These are phyloP conservation scores for Scalesia atractyloides DNA, from an alignment of 129 eudicot genomes.

Conservation along the genomic window DNA sequence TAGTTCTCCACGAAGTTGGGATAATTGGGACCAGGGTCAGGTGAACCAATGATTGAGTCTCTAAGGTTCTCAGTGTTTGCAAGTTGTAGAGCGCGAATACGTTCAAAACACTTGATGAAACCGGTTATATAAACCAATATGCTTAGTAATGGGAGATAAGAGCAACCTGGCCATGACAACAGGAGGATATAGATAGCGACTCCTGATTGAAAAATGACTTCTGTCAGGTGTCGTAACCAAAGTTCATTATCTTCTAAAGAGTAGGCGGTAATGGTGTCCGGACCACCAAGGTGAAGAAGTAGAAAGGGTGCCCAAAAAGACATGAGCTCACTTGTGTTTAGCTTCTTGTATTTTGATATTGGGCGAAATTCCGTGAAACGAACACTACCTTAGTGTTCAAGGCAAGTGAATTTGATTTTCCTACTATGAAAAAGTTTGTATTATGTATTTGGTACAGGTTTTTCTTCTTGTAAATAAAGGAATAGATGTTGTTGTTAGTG, in stretches of 20 bases:
- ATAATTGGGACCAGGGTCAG: slow-evolving; percentile 56
- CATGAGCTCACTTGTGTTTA: slow-evolving; percentile 31
- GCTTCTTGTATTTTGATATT: not conserved
- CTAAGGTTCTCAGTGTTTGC: slow-evolving; percentile 42
- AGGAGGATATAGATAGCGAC: slow-evolving; percentile 37
- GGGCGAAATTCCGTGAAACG: no score
- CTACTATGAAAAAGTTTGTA: no score
- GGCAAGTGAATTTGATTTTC: no score
- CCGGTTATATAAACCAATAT: slow-evolving; percentile 32
- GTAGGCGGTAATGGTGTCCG: slow-evolving; percentile 48
- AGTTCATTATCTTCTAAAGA: slow-evolving; percentile 51
- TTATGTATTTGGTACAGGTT: no score
- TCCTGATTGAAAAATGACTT: slow-evolving; percentile 24
- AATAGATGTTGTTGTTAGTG: no score
- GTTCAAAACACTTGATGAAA: slow-evolving; percentile 43
- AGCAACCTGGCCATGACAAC: slow-evolving; percentile 35
- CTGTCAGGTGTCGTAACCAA: slow-evolving; percentile 41
- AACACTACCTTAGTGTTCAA: no score
- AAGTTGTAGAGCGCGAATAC: slow-evolving; percentile 38
- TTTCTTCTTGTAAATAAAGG: no score
- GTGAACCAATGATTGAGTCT: slow-evolving; percentile 39
- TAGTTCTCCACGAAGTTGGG: slow-evolving; percentile 46
- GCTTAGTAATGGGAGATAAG: slow-evolving; percentile 19
- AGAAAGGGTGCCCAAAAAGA: slow-evolving; percentile 43
- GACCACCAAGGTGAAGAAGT: slow-evolving; percentile 46